These are phyloP conservation scores for Schwanniomyces occidentalis DNA, from an alignment of 805 yeast genomes.

Conservation along the genomic window DNA sequence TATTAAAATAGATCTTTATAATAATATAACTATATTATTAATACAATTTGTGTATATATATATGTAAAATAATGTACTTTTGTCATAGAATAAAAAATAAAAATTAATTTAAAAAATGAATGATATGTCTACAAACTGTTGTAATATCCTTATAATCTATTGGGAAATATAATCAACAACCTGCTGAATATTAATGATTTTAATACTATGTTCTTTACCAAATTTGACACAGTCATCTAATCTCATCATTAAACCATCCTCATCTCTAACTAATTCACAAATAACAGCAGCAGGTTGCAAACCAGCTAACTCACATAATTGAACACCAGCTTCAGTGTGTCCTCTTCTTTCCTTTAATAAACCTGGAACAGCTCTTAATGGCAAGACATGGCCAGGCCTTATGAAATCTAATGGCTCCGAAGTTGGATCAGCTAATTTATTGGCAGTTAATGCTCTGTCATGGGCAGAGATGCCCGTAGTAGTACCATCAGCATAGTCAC, in stretches of 20 bases:
- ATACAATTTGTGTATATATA: neutral
- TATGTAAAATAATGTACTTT: neutral
- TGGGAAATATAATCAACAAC: conserved; percentile 53
- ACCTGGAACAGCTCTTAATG: conserved; percentile 87
- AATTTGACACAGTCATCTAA: conserved; percentile 80
- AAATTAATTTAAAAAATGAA: no score
- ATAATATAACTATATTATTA: no score
- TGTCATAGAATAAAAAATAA: no score
- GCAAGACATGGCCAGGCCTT: conserved; percentile 93
- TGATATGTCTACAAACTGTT: no score
- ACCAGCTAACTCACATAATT: conserved; percentile 74
- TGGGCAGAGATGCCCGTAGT: conserved; percentile 96
- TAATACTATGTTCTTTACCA: conserved; percentile 58
- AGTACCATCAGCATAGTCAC: conserved; percentile 83
- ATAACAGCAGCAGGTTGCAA: conserved; percentile 86
- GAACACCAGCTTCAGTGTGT: conserved; percentile 97
- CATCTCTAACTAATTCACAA: conserved; percentile 90
- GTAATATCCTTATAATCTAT: no score
- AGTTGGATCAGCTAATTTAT: conserved; percentile 61
- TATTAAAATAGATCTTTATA: conserved; percentile 50
- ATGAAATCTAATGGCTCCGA: conserved; percentile 66
- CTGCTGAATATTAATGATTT: conserved; percentile 77
- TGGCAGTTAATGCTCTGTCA: conserved; percentile 86
- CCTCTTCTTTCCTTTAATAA: conserved; percentile 82
- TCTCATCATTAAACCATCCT: conserved; percentile 95